These are phyloP conservation scores for Davidsoniella eucalypti DNA, from an alignment of 2,329 filamentous ascomycete species.

Conservation along the genomic window DNA sequence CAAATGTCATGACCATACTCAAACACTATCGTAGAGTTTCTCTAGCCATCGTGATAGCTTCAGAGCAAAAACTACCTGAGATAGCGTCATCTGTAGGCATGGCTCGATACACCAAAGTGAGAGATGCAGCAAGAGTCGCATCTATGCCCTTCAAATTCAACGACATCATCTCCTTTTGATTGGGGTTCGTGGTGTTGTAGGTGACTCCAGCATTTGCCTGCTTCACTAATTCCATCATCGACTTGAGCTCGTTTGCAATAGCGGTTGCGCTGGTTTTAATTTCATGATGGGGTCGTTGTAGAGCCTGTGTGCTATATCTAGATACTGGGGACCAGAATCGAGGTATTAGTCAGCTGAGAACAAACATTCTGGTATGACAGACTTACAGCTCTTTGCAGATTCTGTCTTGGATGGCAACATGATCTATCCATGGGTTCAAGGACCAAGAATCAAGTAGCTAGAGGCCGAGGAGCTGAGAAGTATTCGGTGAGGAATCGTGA, in stretches of 20 bases:
- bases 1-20: constrained; percentile 24
- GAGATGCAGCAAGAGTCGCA: constrained; percentile 29
- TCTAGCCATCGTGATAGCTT: constrained; percentile 35
- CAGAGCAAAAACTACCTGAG: constrained; percentile 28
- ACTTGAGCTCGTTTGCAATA: constrained; percentile 24
- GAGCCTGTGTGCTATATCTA: constrained; percentile 34
- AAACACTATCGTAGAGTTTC: constrained; percentile 31
- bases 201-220: constrained; percentile 22
- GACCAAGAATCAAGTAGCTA: constrained; percentile 18
- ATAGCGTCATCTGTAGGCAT: constrained; percentile 30
- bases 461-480: constrained; percentile 16
- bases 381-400: constrained; percentile 36
- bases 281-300: constrained; percentile 24
- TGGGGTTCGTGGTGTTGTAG: constrained; percentile 22
- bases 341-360: neutral
- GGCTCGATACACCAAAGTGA: constrained; percentile 36
- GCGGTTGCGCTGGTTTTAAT: constrained; percentile 24
- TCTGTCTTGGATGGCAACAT: constrained; percentile 39
- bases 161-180: constrained; percentile 25
- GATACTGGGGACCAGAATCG: neutral
- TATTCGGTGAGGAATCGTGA: constrained; percentile 30
- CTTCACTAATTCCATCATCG: constrained; percentile 22
- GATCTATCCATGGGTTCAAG: constrained; percentile 36
- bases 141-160: constrained; percentile 31
- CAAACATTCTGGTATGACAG: neutral